Evolutionary conservation across 176 grass and related monocot species (phyloP), one percentile per base, ranked within the genome.

Genomic region (Bothriochloa decipiens): DNA sequence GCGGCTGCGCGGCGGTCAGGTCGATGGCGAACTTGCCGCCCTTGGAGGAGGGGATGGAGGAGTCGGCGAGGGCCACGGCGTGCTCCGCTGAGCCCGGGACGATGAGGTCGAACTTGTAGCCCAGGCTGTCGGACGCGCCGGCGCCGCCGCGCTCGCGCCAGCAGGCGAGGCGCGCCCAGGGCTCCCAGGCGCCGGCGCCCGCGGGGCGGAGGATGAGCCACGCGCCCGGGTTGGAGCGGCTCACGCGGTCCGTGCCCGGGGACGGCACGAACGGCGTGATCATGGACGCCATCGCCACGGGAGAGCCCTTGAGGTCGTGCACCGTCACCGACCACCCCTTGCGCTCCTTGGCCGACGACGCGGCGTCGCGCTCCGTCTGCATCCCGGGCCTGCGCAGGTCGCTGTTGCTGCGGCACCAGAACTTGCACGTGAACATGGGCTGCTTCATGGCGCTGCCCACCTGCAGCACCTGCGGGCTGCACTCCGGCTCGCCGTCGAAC

Each of bases 301-400:
- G 91, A 3, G 96, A 96, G 4, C 96, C 96, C 5, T 93, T 96
- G 11, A 99, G 93, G 70, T 99, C 96, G 84, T 99, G 96, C 42
- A 99, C 93, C n/a, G 91, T 99, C 10, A 96, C 91, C 11, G 96
- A 99, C 96, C 96, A 99, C 18, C 96, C 96, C 81, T 99, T 99
- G 11, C 96, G 83, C 75, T 99, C 96, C 83, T 98, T 98, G 14
- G n/a, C 42, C 87, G 61, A 12, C 40, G 81, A 12, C 5, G 14
- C 14, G 20, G 49, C 74, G 37, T 91, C 87, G 5, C 84, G 84
- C 53, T 88, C 89, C 69, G 87, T 81, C 77, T 87, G 87, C 49
- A 91, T 74, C 25, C 79, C 78, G 0, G 90, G 80, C 35, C 87
- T 68, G 11, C 91, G 90, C 49, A 94, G 91, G 81, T 99, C 96